phyloP scores from a whole-genome alignment of 306 rosid genomes.

The Lithocarpus polystachyus region DNA sequence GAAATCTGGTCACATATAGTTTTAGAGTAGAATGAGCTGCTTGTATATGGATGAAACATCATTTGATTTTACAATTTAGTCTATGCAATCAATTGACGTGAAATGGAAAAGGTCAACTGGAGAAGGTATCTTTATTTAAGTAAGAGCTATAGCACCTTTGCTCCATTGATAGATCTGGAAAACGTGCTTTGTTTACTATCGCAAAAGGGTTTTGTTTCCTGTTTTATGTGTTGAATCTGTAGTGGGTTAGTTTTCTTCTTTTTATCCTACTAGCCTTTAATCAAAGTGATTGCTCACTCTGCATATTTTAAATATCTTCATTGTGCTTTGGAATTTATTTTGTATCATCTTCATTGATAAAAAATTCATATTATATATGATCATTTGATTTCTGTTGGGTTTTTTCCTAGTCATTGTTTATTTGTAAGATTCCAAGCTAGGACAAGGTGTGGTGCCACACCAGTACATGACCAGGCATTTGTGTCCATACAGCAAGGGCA shows the following conservation, averaged over 20 bases:
- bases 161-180: background rate
- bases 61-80: background rate
- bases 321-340: too few species aligned
- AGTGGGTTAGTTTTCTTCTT: too few species aligned
- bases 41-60: conserved; percentile 7
- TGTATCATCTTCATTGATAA: too few species aligned
- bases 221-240: too few species aligned
- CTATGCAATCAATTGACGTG: background rate
- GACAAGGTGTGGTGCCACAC: background rate
- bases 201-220: background rate
- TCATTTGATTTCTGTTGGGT: too few species aligned
- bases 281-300: too few species aligned
- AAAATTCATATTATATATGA: too few species aligned
- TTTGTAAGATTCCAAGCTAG: conserved; percentile 3
- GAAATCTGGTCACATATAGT: conserved; percentile 8
- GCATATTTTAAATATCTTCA: too few species aligned
- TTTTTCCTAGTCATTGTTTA: background rate
- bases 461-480: background rate
- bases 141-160: background rate
- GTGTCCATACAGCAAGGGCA: background rate
- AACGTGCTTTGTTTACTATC: background rate
- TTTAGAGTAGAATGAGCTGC: conserved; percentile 3
- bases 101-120: background rate
- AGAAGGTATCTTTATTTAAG: background rate
- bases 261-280: too few species aligned